Conservation (phyloP, 768 basidiomycete species). For the Amanita thiersii region DNA sequence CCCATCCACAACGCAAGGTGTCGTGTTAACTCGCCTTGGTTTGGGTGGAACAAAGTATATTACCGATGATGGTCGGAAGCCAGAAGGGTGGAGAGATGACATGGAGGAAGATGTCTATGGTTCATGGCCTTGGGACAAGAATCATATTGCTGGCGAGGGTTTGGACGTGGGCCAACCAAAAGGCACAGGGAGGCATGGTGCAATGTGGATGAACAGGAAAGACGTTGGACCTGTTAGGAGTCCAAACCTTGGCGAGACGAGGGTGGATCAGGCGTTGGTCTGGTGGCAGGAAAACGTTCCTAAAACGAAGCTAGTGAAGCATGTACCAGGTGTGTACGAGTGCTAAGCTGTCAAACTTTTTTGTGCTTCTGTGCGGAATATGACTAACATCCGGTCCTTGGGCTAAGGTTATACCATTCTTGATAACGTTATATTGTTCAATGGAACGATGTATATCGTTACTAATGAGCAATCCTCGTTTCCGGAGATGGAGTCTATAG, state of each 20-base stretch:
- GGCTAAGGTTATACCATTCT: slow-evolving; percentile 71
- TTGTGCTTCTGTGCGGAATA: not conserved
- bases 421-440: slow-evolving; percentile 71
- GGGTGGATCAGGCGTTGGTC: slow-evolving; percentile 45
- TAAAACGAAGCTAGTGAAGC: slow-evolving; percentile 45
- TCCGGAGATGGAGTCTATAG: slow-evolving; percentile 46
- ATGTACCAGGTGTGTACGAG: slow-evolving; percentile 50
- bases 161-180: slow-evolving; percentile 36
- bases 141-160: slow-evolving; percentile 49
- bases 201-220: slow-evolving; percentile 33
- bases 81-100: slow-evolving; percentile 43
- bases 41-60: slow-evolving; percentile 28
- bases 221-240: slow-evolving; percentile 18
- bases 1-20: slow-evolving; percentile 26
- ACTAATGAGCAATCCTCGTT: slow-evolving; percentile 56
- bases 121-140: slow-evolving; percentile 59
- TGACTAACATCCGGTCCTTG: not conserved
- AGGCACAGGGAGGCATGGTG: slow-evolving; percentile 32
- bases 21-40: slow-evolving; percentile 30
- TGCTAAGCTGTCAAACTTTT: slow-evolving; percentile 3
- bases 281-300: slow-evolving; percentile 54
- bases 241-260: slow-evolving; percentile 21
- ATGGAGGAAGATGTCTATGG: slow-evolving; percentile 63
- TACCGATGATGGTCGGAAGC: slow-evolving; percentile 38
- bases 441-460: slow-evolving; percentile 68